Conservation (phyloP, 352 stramenopile species). For the Phytopythium montanum region DNA sequence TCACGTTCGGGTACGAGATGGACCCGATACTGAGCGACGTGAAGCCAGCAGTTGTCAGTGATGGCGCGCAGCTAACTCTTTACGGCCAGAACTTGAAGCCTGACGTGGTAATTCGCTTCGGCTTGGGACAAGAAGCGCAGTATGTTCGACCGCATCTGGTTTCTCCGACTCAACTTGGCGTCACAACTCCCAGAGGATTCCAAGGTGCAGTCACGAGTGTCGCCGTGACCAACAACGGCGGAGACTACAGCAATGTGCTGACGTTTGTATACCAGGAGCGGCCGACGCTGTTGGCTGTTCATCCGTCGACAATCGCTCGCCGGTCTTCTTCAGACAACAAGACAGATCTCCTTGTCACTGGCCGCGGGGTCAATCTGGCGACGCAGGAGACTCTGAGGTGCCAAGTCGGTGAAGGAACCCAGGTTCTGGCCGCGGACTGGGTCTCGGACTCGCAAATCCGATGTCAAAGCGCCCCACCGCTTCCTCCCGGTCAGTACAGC, state of each 20-base stretch:
- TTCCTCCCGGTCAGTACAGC: slow-evolving; percentile 33
- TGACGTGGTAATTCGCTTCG: slow-evolving; percentile 23
- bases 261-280: slow-evolving; percentile 26
- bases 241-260: slow-evolving; percentile 30
- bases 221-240: slow-evolving; percentile 22
- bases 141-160: slow-evolving; percentile 14
- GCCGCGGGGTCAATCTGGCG: slow-evolving; percentile 22
- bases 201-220: slow-evolving; percentile 16
- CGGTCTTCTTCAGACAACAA: background rate
- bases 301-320: slow-evolving; percentile 19
- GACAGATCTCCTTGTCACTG: slow-evolving; percentile 18
- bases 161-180: slow-evolving; percentile 13
- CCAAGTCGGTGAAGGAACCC: slow-evolving; percentile 20
- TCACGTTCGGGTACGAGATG: slow-evolving; percentile 25
- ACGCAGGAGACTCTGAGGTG: slow-evolving; percentile 22
- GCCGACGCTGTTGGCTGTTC: slow-evolving; percentile 19
- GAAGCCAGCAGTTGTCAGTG: slow-evolving; percentile 11
- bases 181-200: slow-evolving; percentile 17
- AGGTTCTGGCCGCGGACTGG: slow-evolving; percentile 12
- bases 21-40: slow-evolving; percentile 17
- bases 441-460: slow-evolving; percentile 29
- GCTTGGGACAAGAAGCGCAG: slow-evolving; percentile 3
- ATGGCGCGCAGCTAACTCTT: slow-evolving; percentile 22
- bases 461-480: slow-evolving; percentile 17
- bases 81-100: slow-evolving; percentile 23